Evolutionary conservation across 495 filamentous ascomycete species (phyloP).

Genomic region (Neurospora pannonica): DNA sequence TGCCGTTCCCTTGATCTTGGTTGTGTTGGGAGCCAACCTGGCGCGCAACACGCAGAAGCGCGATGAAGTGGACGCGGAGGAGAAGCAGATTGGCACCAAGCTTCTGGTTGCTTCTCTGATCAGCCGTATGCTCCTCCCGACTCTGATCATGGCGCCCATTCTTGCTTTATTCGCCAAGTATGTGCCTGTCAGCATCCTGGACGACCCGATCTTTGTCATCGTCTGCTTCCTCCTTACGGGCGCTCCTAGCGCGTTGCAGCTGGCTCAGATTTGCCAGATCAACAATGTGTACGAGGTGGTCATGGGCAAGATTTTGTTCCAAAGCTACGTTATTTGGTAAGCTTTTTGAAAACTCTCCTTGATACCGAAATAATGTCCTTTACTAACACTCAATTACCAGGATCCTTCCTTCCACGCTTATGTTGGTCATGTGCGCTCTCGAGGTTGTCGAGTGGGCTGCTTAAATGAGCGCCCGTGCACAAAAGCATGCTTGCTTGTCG

Average conservation of each 20-base stretch:
- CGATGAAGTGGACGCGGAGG: slow-evolving; percentile 53
- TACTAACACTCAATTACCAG: slow-evolving; percentile 32
- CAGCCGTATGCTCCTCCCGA: slow-evolving; percentile 87
- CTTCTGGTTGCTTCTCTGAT: slow-evolving; percentile 79
- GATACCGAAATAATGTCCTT: neutral
- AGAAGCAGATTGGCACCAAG: slow-evolving; percentile 56
- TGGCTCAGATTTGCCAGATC: slow-evolving; percentile 97
- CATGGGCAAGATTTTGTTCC: slow-evolving; percentile 88
- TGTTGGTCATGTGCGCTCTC: slow-evolving; percentile 83
- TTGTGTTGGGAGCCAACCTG: slow-evolving; percentile 92
- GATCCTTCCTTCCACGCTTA: slow-evolving; percentile 88
- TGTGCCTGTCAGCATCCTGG: slow-evolving; percentile 84
- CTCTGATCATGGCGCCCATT: slow-evolving; percentile 85
- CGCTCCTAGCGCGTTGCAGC: slow-evolving; percentile 85
- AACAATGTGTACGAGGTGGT: slow-evolving; percentile 90
- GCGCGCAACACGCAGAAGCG: slow-evolving; percentile 60
- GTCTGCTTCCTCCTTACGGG: slow-evolving; percentile 95
- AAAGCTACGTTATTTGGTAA: slow-evolving; percentile 95
- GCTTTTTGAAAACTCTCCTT: slow-evolving; percentile 16
- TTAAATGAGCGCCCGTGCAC: neutral
- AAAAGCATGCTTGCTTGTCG: neutral
- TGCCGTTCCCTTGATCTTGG: slow-evolving; percentile 88
- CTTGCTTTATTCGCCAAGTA: slow-evolving; percentile 87
- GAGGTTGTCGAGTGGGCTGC: slow-evolving; percentile 87
- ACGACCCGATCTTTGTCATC: slow-evolving; percentile 95